Conservation (phyloP, 768 basidiomycete genomes). For the Agrocybe praecox region DNA sequence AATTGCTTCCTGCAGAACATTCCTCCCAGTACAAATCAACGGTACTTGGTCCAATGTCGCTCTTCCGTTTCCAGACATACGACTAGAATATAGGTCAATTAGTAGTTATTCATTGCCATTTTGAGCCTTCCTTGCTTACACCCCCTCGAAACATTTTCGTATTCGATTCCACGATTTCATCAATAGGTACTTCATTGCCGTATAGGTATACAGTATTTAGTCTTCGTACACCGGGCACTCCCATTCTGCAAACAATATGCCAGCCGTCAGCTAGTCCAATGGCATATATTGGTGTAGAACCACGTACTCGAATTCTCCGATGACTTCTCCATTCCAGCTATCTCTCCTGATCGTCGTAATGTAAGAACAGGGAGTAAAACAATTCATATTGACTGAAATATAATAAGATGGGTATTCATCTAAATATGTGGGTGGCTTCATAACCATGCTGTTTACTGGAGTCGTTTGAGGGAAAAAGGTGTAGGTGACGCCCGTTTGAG, state of each 20-base stretch:
- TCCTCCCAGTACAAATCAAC: conserved; percentile 19
- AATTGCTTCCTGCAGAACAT: conserved; percentile 8
- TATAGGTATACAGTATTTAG: conserved; percentile 34
- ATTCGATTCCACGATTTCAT: conserved; percentile 34
- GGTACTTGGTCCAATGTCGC: conserved; percentile 1
- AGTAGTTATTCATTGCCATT: neutral
- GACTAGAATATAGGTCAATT: conserved; percentile 5
- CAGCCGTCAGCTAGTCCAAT: neutral
- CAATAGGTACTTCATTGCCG: conserved; percentile 37
- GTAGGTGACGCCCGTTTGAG: conserved; percentile 35
- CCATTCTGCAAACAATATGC: conserved; percentile 26
- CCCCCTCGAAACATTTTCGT: conserved; percentile 37
- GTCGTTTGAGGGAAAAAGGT: conserved; percentile 35
- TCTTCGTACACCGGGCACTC: conserved; percentile 24
- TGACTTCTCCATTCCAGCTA: conserved; percentile 42
- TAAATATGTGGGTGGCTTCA: conserved; percentile 31
- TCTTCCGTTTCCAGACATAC: conserved; percentile 19
- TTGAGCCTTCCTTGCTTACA: neutral
- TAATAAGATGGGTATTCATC: conserved; percentile 39
- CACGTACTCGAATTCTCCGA: conserved; percentile 51
- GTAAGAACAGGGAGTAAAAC: conserved; percentile 50
- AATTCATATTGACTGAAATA: conserved; percentile 49
- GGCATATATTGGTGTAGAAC: neutral
- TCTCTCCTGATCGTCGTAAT: conserved; percentile 45
- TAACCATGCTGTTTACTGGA: conserved; percentile 41